These are phyloP conservation scores for Corynespora cassiicola DNA, from an alignment of 2,329 filamentous ascomycete species.

Conservation along the genomic window DNA sequence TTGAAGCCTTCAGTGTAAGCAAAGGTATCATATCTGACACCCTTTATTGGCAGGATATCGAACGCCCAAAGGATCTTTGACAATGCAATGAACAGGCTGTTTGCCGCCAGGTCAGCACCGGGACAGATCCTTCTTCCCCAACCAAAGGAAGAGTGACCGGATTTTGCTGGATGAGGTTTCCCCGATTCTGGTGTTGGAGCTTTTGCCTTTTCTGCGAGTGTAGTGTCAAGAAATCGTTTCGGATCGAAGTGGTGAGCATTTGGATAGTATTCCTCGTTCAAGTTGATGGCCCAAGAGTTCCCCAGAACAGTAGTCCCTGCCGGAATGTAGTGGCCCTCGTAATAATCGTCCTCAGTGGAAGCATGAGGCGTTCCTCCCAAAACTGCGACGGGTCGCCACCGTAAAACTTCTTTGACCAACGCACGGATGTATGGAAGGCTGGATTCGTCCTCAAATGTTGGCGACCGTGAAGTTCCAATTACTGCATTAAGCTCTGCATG, in stretches of 20 bases:
- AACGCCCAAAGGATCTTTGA: constrained; percentile 44
- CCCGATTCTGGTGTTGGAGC: constrained; percentile 18
- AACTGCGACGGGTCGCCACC: constrained; percentile 49
- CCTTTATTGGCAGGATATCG: constrained; percentile 38
- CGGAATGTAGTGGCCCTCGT: constrained; percentile 58
- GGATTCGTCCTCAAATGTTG: constrained; percentile 45
- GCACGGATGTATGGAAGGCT: constrained; percentile 48
- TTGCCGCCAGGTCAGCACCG: constrained; percentile 37
- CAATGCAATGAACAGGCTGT: constrained; percentile 39
- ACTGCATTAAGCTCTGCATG: constrained; percentile 51
- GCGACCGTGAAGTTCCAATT: constrained; percentile 36
- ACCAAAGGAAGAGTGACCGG: constrained; percentile 43
- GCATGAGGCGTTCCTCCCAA: constrained; percentile 56
- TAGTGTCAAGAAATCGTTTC: constrained; percentile 44
- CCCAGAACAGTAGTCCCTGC: constrained; percentile 54
- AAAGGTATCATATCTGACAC: constrained; percentile 45
- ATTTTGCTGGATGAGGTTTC: constrained; percentile 35
- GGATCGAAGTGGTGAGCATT: constrained; percentile 50
- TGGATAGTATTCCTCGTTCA: constrained; percentile 49
- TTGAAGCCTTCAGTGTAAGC: constrained; percentile 51
- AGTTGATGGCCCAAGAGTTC: constrained; percentile 54
- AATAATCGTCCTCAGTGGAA: constrained; percentile 56
- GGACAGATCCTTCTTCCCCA: constrained; percentile 43
- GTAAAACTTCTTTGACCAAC: constrained; percentile 44
- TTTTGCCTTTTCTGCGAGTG: constrained; percentile 23